phyloP scores from a whole-genome alignment of 768 basidiomycete genomes.

The Tricholoma sp. region DNA sequence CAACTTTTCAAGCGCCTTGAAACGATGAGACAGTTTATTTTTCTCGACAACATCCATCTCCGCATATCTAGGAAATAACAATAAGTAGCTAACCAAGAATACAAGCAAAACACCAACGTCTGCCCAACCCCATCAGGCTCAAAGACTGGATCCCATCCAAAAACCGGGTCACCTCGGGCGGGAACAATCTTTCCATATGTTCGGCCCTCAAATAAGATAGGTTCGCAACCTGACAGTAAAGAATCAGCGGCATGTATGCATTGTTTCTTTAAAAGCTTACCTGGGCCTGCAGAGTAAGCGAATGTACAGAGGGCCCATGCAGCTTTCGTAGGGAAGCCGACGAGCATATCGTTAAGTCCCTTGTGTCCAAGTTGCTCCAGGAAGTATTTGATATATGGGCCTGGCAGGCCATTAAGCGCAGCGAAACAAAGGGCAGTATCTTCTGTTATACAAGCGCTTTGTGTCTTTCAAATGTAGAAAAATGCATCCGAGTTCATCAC shows the following conservation, averaged over 20 bases:
- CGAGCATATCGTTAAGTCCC: slow-evolving; percentile 83
- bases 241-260: background rate
- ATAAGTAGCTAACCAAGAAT: slow-evolving; percentile 1
- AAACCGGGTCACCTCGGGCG: slow-evolving; percentile 68
- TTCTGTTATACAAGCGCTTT: slow-evolving; percentile 64
- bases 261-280: slow-evolving; percentile 16
- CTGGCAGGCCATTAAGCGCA: slow-evolving; percentile 87
- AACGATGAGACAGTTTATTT: slow-evolving; percentile 70
- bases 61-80: slow-evolving; percentile 48
- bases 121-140: slow-evolving; percentile 68
- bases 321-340: slow-evolving; percentile 65
- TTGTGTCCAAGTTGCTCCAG: slow-evolving; percentile 78
- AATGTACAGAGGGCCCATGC: slow-evolving; percentile 96
- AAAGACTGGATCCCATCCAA: slow-evolving; percentile 92
- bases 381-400: slow-evolving; percentile 97
- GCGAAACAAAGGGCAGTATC: slow-evolving; percentile 93
- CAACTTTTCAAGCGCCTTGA: slow-evolving; percentile 67
- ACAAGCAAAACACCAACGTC: slow-evolving; percentile 52
- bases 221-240: slow-evolving; percentile 44
- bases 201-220: slow-evolving; percentile 72
- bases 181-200: slow-evolving; percentile 90
- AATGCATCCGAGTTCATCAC: background rate
- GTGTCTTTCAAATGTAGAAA: slow-evolving; percentile 27
- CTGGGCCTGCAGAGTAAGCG: slow-evolving; percentile 86
- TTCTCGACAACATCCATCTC: slow-evolving; percentile 70